A percentile compares a stretch with the other conserved stretches of the same genome.
phyloP scores from a whole-genome alignment of 2,329 filamentous ascomycete genomes.

The Claviceps spartinae region DNA sequence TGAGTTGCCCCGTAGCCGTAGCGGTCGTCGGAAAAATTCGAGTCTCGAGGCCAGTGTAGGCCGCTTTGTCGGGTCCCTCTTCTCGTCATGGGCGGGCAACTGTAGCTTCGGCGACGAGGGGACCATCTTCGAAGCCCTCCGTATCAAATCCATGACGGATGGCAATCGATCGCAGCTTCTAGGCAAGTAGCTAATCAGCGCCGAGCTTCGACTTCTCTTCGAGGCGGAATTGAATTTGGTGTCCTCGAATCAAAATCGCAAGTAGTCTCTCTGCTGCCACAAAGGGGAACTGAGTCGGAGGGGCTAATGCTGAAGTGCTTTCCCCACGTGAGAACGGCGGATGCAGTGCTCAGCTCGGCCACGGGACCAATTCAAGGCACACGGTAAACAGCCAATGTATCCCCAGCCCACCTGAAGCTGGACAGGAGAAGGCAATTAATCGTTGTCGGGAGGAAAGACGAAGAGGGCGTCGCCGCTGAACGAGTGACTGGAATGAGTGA shows the following conservation, averaged over 20 bases:
- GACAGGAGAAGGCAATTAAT: background rate
- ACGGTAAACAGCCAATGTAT: background rate
- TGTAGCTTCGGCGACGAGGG: slow-evolving; percentile 26
- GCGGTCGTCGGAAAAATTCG: slow-evolving; percentile 72
- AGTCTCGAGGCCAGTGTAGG: slow-evolving; percentile 37
- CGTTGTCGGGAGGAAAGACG: background rate
- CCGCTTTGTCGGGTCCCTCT: slow-evolving; percentile 24
- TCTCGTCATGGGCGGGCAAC: slow-evolving; percentile 39
- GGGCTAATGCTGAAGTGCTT: background rate
- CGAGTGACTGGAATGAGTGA: slow-evolving; percentile 2
- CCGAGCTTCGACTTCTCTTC: background rate
- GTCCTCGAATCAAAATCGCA: background rate
- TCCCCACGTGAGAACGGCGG: background rate
- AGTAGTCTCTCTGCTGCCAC: background rate
- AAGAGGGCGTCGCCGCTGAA: background rate
- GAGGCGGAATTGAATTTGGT: background rate
- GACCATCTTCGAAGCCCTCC: slow-evolving; percentile 38
- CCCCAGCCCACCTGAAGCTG: background rate
- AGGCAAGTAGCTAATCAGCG: background rate
- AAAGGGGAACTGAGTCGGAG: background rate
- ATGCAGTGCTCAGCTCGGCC: background rate
- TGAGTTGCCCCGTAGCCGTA: slow-evolving; percentile 84
- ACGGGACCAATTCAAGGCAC: background rate
- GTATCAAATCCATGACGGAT: slow-evolving; percentile 43
- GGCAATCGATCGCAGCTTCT: slow-evolving; percentile 3